phyloP scores from a whole-genome alignment of 176 grass and related monocot species.

The Avena atlantica region DNA sequence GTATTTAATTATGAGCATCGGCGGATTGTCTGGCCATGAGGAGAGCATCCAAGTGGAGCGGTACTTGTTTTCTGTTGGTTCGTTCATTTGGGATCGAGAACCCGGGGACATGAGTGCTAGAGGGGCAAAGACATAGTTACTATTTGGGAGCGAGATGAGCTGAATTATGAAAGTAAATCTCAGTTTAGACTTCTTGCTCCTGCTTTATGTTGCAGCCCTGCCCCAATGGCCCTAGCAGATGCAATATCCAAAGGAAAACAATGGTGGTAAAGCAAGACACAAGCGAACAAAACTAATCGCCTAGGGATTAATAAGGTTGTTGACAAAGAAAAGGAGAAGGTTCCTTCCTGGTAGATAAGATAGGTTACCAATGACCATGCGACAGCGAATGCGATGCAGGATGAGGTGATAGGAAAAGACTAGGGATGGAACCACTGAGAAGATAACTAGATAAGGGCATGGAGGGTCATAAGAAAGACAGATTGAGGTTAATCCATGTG shows the following conservation, averaged over 20 bases:
- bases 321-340: neutral
- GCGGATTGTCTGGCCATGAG: slow-evolving; percentile 22
- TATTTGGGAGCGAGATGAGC: neutral
- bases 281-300: slow-evolving; percentile 27
- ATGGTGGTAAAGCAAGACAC: slow-evolving; percentile 37
- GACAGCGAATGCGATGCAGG: slow-evolving; percentile 8
- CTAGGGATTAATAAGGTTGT: neutral
- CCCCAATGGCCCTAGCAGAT: slow-evolving; percentile 35
- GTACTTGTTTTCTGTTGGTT: neutral
- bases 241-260: slow-evolving; percentile 47
- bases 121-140: slow-evolving; percentile 29
- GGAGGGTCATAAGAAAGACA: neutral
- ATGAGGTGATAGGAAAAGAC: slow-evolving; percentile 37
- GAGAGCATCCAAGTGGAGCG: slow-evolving; percentile 27
- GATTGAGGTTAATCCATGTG: neutral
- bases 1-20: slow-evolving; percentile 40
- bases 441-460: neutral
- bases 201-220: slow-evolving; percentile 43
- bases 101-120: neutral
- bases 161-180: slow-evolving; percentile 53
- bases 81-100: slow-evolving; percentile 24
- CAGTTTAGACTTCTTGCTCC: slow-evolving; percentile 52
- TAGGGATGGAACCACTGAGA: slow-evolving; percentile 15
- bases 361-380: slow-evolving; percentile 12
- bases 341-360: neutral